Base-by-base conservation (phyloP, 805 yeast species). In the Torulaspora franciscae region DNA sequence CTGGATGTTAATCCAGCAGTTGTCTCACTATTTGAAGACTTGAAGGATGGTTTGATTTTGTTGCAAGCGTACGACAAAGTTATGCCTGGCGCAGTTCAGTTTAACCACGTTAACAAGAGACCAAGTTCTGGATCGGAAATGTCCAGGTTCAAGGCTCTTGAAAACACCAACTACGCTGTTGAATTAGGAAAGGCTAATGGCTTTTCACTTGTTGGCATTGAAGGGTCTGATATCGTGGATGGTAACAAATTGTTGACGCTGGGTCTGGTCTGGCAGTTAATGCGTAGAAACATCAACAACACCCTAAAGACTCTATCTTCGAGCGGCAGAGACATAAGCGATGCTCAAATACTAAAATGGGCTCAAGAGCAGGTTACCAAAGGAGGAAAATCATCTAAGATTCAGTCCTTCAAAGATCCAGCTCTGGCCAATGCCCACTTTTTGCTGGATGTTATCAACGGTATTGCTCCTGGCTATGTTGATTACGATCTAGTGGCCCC, bases 111-210 rank as follows among this genome's bases (percentile, higher is more conserved):
- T 40, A 93, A 93, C 70, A 84, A 90, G 68, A 82, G 78, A 59
- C 95, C 95, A n/a, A 65, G 76, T 1, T 72, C 73, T 39, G 95
- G 91, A 26, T 68, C 68, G 8, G 96, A 89, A 61, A 57, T 93
- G 53, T 79, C 88, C 34, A 80, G 97, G 55, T 93, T 93, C 73
- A 93, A 91, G 70, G 96, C 96, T 1, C 76, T 93, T 47, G 99
- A 93, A 68, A 93, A 93, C 67, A 88, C 95, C n/a, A 93, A 93
- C 67, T 93, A 93, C 62, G 96, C 95, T n/a, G 98, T 93, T 33
- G 95, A 87, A 56, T 76, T 95, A 41, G 99, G 99, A 57, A 90
- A 90, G 67, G 85, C 88, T 29, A 86, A 87, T 65, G 80, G 83
- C 43, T 93, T 93, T 67, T 91, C 98, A 1, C 75, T 93, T 46